Percentiles rank a stretch among this genome's conserved stretches.
Conservation (phyloP, 2,329 filamentous ascomycete species). For the Colletotrichum higginsianum region DNA sequence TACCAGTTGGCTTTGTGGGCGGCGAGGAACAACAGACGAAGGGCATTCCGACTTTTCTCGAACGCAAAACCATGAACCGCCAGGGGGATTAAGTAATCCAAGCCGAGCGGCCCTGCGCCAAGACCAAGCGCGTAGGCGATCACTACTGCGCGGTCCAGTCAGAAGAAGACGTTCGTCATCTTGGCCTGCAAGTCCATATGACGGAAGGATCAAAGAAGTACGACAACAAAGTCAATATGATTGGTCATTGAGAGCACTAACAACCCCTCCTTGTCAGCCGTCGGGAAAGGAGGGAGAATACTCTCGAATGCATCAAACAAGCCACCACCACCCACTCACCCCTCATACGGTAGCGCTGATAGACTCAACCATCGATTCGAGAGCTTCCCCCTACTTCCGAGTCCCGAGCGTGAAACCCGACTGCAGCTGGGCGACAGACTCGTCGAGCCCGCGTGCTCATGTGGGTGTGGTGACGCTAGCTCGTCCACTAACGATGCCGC, state of each 20-base stretch:
- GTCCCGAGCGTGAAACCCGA: slow-evolving; percentile 2
- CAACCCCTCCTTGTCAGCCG: neutral
- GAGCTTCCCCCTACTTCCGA: neutral
- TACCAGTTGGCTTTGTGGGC: neutral
- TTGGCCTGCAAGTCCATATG: neutral
- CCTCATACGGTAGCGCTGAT: slow-evolving; percentile 13
- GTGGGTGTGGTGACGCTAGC: slow-evolving; percentile 23
- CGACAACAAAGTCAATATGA: slow-evolving; percentile 11
- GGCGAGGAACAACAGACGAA: neutral
- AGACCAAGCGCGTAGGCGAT: slow-evolving; percentile 19
- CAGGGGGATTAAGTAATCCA: neutral
- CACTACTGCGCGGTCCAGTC: slow-evolving; percentile 7
- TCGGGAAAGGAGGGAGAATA: neutral
- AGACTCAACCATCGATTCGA: neutral
- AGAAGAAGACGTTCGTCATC: slow-evolving; percentile 6
- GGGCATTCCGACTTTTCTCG: no score
- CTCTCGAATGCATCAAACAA: slow-evolving; percentile 10
- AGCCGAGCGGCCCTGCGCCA: slow-evolving; percentile 2
- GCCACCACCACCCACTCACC: neutral
- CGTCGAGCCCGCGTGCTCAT: slow-evolving; percentile 25
- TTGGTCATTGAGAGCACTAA: neutral
- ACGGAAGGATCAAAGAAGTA: slow-evolving; percentile 13
- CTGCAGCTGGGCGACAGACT: slow-evolving; percentile 7
- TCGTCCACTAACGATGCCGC: slow-evolving; percentile 23
- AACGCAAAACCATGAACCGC: neutral